phyloP scores from a whole-genome alignment of 2,329 filamentous ascomycete species.

The Aureobasidium sp. region DNA sequence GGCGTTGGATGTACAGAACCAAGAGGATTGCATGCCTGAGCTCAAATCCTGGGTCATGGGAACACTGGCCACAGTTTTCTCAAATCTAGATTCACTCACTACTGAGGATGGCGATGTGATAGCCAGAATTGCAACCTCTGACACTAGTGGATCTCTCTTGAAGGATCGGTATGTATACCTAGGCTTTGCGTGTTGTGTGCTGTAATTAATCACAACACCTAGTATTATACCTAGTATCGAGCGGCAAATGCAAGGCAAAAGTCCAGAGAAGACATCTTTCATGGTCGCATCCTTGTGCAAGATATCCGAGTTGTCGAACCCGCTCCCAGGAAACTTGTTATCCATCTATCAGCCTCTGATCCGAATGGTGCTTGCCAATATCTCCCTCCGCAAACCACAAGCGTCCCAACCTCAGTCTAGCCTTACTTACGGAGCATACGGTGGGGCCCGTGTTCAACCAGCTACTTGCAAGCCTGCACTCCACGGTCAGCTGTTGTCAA shows the following conservation, averaged over 20 bases:
- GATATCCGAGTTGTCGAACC: background rate
- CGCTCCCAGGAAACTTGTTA: background rate
- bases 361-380: background rate
- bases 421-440: background rate
- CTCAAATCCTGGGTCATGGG: background rate
- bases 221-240: background rate
- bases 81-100: background rate
- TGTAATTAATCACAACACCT: background rate
- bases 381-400: background rate
- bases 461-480: background rate
- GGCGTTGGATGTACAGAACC: background rate
- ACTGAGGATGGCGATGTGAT: constrained; percentile 1
- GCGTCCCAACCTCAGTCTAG: background rate
- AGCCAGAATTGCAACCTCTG: background rate
- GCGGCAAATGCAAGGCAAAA: background rate
- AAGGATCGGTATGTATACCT: background rate
- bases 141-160: background rate
- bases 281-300: background rate
- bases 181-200: background rate
- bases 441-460: background rate
- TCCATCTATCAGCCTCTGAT: background rate
- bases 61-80: background rate
- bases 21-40: background rate
- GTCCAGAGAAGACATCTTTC: background rate
- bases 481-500: background rate